A percentile compares a stretch with the other conserved stretches of the same genome.
Evolutionary conservation across 257 asterid species (phyloP).

Genomic region (Plantago ovata): DNA sequence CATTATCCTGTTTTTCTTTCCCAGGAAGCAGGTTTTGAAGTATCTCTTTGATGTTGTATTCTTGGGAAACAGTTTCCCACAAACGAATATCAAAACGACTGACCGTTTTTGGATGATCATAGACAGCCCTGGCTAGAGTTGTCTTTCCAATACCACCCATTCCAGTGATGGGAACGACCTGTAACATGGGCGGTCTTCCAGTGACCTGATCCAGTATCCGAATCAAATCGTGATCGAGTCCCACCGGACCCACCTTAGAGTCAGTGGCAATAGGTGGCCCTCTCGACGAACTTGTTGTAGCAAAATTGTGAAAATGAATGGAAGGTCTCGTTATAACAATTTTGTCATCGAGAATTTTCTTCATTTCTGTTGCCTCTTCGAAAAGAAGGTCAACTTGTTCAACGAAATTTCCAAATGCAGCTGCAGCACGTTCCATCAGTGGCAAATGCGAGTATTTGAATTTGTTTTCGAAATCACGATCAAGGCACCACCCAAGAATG

Average conservation of each 20-base stretch:
- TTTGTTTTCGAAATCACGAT: no score
- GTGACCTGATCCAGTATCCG: neutral
- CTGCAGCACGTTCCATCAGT: no score
- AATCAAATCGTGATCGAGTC: neutral
- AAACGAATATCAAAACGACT: neutral
- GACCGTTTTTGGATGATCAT: neutral
- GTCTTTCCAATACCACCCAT: slow-evolving; percentile 13
- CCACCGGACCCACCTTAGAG: neutral
- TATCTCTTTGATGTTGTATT: neutral
- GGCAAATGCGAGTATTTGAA: no score
- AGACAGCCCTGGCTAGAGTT: slow-evolving; percentile 3
- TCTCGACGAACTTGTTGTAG: no score
- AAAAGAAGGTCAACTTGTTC: neutral
- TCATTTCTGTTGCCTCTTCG: neutral
- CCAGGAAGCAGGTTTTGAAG: neutral
- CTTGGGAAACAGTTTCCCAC: slow-evolving; percentile 9
- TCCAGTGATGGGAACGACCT: no score
- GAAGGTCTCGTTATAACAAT: no score
- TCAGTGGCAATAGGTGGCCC: no score
- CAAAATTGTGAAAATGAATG: no score
- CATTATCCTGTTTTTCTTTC: neutral
- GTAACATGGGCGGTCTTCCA: neutral
- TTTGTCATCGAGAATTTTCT: neutral
- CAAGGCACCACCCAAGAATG: no score
- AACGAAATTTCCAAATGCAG: neutral